Evolutionary conservation across 1,139 yeast species (phyloP), one percentile per base, ranked within the genome.

Genomic region (Meyerozyma sp.): DNA sequence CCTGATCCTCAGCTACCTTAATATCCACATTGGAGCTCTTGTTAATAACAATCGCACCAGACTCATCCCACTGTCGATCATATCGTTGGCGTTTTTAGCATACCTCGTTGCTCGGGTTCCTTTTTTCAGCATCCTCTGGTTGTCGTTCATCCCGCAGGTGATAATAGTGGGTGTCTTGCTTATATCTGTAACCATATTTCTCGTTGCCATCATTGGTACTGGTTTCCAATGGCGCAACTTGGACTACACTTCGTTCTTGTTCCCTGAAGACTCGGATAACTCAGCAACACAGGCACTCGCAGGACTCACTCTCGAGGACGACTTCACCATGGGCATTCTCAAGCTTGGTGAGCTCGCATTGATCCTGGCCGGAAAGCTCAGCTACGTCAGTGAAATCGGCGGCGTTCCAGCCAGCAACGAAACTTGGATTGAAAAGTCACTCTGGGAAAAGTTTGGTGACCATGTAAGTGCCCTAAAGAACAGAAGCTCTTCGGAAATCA

Each of bases 111-210:
- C 28, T 1, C 54, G 70, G 11, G 54, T 56, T 20, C 61, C 65
- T 38, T 75, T 84, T 55, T 90, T 93, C 2, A 53, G 70, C 3
- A 73, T 80, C 3, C 73, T 83, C 21, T 59, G 77, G 8, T 53
- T 79, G 43, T 82, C 88, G 0, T 75, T 79, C 46, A 54, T 78
- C 9, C 91, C 93, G 0, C 88, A 84, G 53, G 59, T 84, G 28
- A 55, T 79, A 18, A 73, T 81, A 0, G 52, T 79, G n/a, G 45
- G 57, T 3, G 70, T 82, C 3, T 74, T 82, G 4, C n/a, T 62
- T 1, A 52, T 79, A 14, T 81, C 90, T 50, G 57, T 70, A 1
- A 44, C 59, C 0, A 77, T 85, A 3, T 82, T 81, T 51, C 52
- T 66, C 0, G 51, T 80, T 39, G 89, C 91, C 0, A 66, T 77